phyloP scores from a whole-genome alignment of 805 yeast genomes.

The Candida sphagnicola region DNA sequence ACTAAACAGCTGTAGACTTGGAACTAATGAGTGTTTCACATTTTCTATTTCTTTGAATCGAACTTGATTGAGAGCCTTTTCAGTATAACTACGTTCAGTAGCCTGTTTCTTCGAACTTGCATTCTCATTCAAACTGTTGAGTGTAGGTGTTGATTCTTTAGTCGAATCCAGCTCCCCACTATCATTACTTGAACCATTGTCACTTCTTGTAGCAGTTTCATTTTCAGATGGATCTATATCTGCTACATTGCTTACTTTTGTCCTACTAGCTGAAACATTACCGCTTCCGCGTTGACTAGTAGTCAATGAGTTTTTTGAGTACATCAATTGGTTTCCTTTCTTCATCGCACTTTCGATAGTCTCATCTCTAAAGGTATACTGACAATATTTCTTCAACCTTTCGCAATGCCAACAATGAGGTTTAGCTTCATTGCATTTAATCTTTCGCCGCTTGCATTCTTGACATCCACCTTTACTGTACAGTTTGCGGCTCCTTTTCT shows the following conservation, averaged over 20 bases:
- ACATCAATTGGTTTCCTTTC: constrained; percentile 1
- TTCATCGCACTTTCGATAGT: constrained; percentile 6
- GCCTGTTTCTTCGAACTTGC: not conserved
- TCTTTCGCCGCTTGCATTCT: constrained; percentile 41
- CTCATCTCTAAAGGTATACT: constrained; percentile 7
- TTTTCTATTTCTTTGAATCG: too few species aligned
- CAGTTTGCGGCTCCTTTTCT: constrained; percentile 2
- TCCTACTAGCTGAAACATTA: too few species aligned
- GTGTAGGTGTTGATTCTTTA: constrained; percentile 1
- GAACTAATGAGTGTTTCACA: too few species aligned
- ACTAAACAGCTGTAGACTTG: too few species aligned
- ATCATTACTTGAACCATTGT: constrained; percentile 3
- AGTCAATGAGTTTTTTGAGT: not conserved
- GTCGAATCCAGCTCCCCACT: constrained; percentile 5
- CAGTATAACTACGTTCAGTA: not conserved
- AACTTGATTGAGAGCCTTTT: too few species aligned
- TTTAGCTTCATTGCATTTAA: constrained; percentile 36
- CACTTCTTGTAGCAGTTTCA: constrained; percentile 1
- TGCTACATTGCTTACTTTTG: too few species aligned
- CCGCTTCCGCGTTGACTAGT: too few species aligned
- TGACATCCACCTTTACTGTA: constrained; percentile 37
- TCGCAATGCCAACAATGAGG: constrained; percentile 34
- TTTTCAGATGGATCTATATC: too few species aligned
- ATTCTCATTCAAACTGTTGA: not conserved
- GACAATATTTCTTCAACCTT: constrained; percentile 18